Base-by-base conservation (phyloP, 768 basidiomycete genomes). In the Coprinopsis strossmayeri region DNA sequence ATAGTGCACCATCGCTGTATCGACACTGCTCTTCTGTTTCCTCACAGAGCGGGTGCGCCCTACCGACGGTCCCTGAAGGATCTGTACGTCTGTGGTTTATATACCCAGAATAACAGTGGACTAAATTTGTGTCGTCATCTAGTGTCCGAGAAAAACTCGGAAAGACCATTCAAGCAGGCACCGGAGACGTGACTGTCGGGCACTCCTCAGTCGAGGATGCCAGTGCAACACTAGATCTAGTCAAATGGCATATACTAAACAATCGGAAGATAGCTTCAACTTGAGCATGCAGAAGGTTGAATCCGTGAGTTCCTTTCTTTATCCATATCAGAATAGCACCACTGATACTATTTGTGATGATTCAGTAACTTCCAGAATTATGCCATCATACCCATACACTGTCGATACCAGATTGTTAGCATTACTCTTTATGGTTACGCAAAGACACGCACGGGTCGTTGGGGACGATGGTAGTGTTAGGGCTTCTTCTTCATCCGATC, bases 161-260 rank as follows among this genome's bases (percentile, higher is more conserved):
- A 13, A 76, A 77, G 53, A 73, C 76, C 49, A 97, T 99, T 48
- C 95, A 99, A 63, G 37, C 45, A 13, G 50, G 50, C 7, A 76
- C 77, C 10, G 87, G 87, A 21, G 87, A 76, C 25, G 79, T 78
- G 5, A 74, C 77, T 11, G 71, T 73, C 5, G 94, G 94, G 2
- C 95, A 98, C 69, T 91, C 87, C 42, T 92, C 91, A 0, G 71
- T 89, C 0, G 93, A 94, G 64, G 95, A 98, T 66, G 91, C 92
- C 0, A 65, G 79, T 20, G 88, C 91, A 1, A 91, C 95, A 1
- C 72, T 98, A 34, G 87, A 98, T 58, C 78, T 95, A 17, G 84
- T 97, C 18, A 76, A 84, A 52, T 92, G 86, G 84, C 80, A 84
- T 64, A 68, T 94, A 42, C 62, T 84, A 53, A 82, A 90, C 54